A percentile compares a stretch with the other conserved stretches of the same genome.
Evolutionary conservation across 1,284 basidiomycete species (phyloP).

Genomic region (Heterobasidion irregulare): DNA sequence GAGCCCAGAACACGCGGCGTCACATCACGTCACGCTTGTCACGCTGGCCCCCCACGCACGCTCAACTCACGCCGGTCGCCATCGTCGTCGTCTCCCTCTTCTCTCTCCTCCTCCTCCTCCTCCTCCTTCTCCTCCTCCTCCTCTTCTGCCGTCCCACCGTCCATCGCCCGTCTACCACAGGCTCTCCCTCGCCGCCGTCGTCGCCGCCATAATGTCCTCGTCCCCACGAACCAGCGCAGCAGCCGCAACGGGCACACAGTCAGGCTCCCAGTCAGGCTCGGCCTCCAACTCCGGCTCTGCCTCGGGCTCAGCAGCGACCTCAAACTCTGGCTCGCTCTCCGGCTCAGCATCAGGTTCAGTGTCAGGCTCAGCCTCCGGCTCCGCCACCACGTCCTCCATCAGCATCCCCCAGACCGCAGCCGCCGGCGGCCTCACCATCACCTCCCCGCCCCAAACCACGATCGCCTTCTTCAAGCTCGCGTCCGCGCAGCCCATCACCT

Average conservation of each 20-base stretch:
- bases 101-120: too few relatives aligned
- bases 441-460: constrained; percentile 72
- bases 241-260: neutral
- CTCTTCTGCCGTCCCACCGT: neutral
- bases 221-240: neutral
- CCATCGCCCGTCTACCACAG: neutral
- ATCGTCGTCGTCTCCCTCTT: neutral
- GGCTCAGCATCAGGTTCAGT: neutral
- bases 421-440: constrained; percentile 63
- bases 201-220: neutral
- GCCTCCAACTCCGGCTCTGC: neutral
- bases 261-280: neutral
- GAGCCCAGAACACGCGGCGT: too few relatives aligned
- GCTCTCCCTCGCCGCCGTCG: neutral
- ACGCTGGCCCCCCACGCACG: too few relatives aligned
- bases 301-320: too few relatives aligned
- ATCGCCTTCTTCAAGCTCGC: constrained; percentile 90
- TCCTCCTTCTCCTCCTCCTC: neutral
- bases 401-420: constrained; percentile 47
- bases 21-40: too few relatives aligned
- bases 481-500: constrained; percentile 64
- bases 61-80: neutral
- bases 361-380: neutral
- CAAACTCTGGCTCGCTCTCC: neutral
- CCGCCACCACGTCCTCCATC: neutral